Evolutionary conservation across 1,139 yeast species (phyloP).

Genomic region (Geotrichum histeridarum): DNA sequence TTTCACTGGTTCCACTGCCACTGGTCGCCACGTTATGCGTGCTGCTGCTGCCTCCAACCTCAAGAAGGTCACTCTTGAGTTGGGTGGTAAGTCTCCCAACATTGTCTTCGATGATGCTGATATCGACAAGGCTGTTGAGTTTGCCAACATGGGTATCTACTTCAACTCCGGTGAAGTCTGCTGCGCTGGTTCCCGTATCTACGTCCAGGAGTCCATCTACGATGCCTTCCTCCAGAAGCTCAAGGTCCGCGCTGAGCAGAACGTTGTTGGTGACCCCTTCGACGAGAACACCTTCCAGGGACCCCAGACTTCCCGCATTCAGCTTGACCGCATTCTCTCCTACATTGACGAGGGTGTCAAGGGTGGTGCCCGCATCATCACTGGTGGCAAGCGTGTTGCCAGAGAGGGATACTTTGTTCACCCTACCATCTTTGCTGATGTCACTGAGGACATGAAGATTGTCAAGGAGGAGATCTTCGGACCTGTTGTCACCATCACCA

Average conservation of each 20-base stretch:
- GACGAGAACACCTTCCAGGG: conserved; percentile 71
- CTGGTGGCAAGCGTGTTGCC: conserved; percentile 69
- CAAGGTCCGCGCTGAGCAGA: conserved; percentile 47
- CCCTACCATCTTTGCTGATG: conserved; percentile 77
- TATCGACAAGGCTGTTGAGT: conserved; percentile 52
- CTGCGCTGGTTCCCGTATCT: conserved; percentile 77
- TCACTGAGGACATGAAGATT: conserved; percentile 58
- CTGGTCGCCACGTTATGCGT: conserved; percentile 71
- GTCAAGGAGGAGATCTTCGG: conserved; percentile 84
- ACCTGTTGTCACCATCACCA: conserved; percentile 72
- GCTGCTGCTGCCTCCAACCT: conserved; percentile 63
- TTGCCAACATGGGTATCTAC: conserved; percentile 56
- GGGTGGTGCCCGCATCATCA: conserved; percentile 68
- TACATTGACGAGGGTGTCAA: conserved; percentile 68
- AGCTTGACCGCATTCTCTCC: conserved; percentile 66
- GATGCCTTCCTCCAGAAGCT: conserved; percentile 57
- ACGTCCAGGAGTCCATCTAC: conserved; percentile 68
- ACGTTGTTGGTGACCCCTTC: conserved; percentile 66
- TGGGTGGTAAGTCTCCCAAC: conserved; percentile 83
- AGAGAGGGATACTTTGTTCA: conserved; percentile 67
- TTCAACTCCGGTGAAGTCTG: conserved; percentile 83
- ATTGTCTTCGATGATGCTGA: conserved; percentile 71
- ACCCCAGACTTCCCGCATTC: conserved; percentile 73
- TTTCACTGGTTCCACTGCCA: conserved; percentile 80
- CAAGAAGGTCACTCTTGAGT: conserved; percentile 74